Percentiles rank a stretch among this genome's conserved stretches.
phyloP scores from a whole-genome alignment of 2,329 filamentous ascomycete genomes.

The Lachnellula occidentalis region DNA sequence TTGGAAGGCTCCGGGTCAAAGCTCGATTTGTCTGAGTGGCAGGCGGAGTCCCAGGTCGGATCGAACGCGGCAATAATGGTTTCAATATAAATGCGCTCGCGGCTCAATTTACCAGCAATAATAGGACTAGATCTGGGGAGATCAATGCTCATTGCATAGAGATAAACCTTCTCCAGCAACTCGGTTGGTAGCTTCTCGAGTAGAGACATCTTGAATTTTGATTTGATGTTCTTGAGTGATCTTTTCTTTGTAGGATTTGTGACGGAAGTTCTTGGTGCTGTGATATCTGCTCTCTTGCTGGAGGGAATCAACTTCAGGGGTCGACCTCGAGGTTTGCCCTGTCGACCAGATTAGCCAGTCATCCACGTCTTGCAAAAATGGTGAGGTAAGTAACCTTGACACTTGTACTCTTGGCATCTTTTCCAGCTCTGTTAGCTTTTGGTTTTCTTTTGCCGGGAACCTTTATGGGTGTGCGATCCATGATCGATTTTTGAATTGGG shows the following conservation, averaged over 20 bases:
- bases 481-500: slow-evolving; percentile 2
- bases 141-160: slow-evolving; percentile 25
- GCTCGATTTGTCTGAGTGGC: slow-evolving; percentile 2
- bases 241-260: slow-evolving; percentile 10
- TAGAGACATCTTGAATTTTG: slow-evolving; percentile 23
- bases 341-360: background rate
- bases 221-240: slow-evolving; percentile 25
- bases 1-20: background rate
- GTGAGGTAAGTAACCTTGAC: background rate
- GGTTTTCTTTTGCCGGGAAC: slow-evolving; percentile 27
- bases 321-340: slow-evolving; percentile 9
- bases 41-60: slow-evolving; percentile 23
- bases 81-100: slow-evolving; percentile 20
- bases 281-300: background rate
- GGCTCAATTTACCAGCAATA: slow-evolving; percentile 28
- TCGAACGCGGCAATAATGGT: slow-evolving; percentile 25
- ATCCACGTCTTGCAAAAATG: background rate
- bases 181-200: slow-evolving; percentile 30
- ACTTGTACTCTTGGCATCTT: background rate
- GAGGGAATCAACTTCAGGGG: slow-evolving; percentile 12
- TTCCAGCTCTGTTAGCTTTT: slow-evolving; percentile 17
- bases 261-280: background rate
- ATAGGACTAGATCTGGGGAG: slow-evolving; percentile 28
- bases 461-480: slow-evolving; percentile 28
- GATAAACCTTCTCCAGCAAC: slow-evolving; percentile 27